Base-by-base conservation (phyloP, 176 grass and related monocot species). In the Carex scoparia region DNA sequence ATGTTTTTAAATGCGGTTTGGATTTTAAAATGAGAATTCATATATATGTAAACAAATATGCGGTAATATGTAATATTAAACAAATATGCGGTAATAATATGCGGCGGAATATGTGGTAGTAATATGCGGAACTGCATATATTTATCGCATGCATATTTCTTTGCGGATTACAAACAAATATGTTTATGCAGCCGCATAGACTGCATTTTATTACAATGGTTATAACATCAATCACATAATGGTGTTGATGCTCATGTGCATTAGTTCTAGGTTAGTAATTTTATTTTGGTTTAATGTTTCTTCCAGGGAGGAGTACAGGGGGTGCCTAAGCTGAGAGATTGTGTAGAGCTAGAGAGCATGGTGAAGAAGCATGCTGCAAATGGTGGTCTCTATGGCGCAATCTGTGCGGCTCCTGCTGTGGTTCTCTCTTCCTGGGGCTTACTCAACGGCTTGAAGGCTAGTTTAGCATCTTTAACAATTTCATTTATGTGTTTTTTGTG, bases 381-480 rank as follows among this genome's bases (percentile, higher is more conserved):
- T 0, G 88, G 91, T 23, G 84, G 77, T 27, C 85, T 98, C 15
- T 95, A 95, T n/a, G 89, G 79, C 1, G 93, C 91, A 81, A 95
- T 98, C 57, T 95, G 89, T 33, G 87, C 91, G 0, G 91, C 91
- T 7, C 86, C 91, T 0, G 69, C 93, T 8, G 88, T 90, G 46
- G 88, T 87, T 1, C 79, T 94, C 33, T 89, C 89, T 14, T 84
- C 92, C 9, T 98, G 93, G 93, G 91, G 93, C 65, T 86, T 95
- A 62, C 96, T 98, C 54, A 93, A 98, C 40, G 96, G 93, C 13
- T 16, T 94, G 84, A 98, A 94, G 89, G 95, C 94, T 35, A 58
- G n/a, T 66, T 33, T 67, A 4, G 27, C 62, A 10, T 18, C 49
- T 84, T 51, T 12, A 44, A 44, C 37, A 42, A 46, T 0, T 71